Base-by-base conservation (phyloP, 495 filamentous ascomycete species). In the Podospora bellae-mahoneyi region DNA sequence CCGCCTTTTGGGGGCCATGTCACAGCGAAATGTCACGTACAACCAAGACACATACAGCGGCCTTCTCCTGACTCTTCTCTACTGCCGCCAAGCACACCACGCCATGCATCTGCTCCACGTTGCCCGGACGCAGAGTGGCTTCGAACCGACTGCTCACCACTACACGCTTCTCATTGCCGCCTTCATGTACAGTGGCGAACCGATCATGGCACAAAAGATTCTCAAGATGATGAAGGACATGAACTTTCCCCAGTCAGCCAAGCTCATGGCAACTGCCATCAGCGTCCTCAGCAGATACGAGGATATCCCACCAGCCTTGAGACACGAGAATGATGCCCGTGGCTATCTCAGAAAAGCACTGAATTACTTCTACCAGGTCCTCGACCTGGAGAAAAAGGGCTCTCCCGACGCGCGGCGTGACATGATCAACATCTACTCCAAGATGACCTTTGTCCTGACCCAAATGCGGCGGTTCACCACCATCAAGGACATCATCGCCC, bases 11-110 rank as follows among this genome's bases (percentile, higher is more conserved):
- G 80, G 80, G 53, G 76, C 78, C 62, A 96, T 97, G 89, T 79
- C 84, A 48, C 73, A 80, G 5, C 74, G 81, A 3, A 75, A 78
- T 0, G 74, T 97, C 28, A 77, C 78, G n/a, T 85, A 88, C 64
- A 84, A 96, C 76, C 79, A 79, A 18, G 84, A 86, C 73, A 94
- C 94, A 7, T 94, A 94, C 76, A 85, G 84, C 34, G 85, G 89
- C 67, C 77, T 96, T 44, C 89, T 97, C 77, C 83, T 89, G 61
- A 85, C 85, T n/a, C 80, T 96, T 30, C 80, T 83, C 6, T 74
- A 90, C 64, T 78, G 84, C 64, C 79, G 83, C 6, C 86, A 89
- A 72, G 82, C 91, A 10, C 83, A 88, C 63, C 83, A 85, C 68
- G 95, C 94, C 3, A 82, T 85, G 30, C 80, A 81, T 58, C 87